Evolutionary conservation across 257 asterid genomes (phyloP).

Genomic region (Solanum bukasovii): DNA sequence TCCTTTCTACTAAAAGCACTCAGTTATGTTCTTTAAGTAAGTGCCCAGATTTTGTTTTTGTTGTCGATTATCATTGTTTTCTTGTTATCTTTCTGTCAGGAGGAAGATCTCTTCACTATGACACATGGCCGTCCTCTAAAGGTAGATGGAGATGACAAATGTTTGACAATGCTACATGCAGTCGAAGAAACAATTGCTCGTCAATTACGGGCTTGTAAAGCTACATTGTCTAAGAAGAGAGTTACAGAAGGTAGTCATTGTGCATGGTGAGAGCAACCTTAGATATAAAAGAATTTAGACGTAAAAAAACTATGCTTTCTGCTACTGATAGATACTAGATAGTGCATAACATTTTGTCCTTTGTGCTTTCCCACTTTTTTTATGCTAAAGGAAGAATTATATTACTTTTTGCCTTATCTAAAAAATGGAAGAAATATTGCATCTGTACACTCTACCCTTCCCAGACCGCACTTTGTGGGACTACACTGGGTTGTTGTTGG

Average conservation of each 20-base stretch:
- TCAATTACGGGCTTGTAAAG: conserved; percentile 86
- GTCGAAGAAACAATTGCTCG: conserved; percentile 91
- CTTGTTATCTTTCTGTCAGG: conserved; percentile 30
- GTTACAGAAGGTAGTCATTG: conserved; percentile 55
- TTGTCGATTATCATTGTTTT: neutral
- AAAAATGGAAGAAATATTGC: neutral
- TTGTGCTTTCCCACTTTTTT: neutral
- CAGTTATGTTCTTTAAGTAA: neutral
- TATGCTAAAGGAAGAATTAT: neutral
- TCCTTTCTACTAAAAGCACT: neutral
- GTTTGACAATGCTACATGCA: conserved; percentile 81
- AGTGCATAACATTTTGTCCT: neutral
- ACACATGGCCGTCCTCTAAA: conserved; percentile 85
- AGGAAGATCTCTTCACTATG: conserved; percentile 91
- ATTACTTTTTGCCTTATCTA: neutral
- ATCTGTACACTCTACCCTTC: neutral
- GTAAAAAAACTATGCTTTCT: conserved; percentile 2
- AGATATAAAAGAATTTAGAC: neutral
- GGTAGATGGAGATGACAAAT: conserved; percentile 87
- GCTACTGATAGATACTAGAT: neutral
- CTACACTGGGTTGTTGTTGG: neutral
- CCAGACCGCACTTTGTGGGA: neutral
- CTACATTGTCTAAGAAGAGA: conserved; percentile 51
- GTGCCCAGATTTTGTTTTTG: neutral
- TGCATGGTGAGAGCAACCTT: conserved; percentile 1